These are phyloP conservation scores for Russula dissimulans DNA, from an alignment of 768 basidiomycete species.

Conservation along the genomic window DNA sequence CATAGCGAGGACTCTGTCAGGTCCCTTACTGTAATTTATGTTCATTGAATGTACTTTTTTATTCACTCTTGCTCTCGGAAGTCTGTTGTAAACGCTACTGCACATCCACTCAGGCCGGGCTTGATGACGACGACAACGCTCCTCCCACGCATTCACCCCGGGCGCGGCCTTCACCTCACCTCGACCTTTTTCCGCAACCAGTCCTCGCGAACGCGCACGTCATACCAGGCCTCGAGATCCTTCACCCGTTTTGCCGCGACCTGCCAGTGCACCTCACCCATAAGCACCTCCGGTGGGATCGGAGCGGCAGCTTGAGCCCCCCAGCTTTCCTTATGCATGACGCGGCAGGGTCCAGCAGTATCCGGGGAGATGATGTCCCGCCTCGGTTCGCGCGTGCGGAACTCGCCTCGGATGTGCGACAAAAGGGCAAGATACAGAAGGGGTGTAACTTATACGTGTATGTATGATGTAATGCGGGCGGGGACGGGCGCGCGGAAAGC, in stretches of 20 bases:
- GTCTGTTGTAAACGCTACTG: no score
- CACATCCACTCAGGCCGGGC: no score
- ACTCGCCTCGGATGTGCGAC: constrained; percentile 22
- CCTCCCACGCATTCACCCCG: no score
- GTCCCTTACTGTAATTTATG: no score
- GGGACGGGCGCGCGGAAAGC: constrained; percentile 80
- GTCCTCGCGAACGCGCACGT: constrained; percentile 56
- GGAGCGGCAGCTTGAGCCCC: constrained; percentile 59
- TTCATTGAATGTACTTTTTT: no score
- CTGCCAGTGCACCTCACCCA: constrained; percentile 59
- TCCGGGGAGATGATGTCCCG: background rate
- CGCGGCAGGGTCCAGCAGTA: constrained; percentile 78
- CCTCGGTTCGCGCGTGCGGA: background rate
- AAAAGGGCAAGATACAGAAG: constrained; percentile 88
- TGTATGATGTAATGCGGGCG: constrained; percentile 91
- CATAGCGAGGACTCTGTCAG: no score
- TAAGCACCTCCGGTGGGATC: constrained; percentile 59
- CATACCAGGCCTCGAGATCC: constrained; percentile 58
- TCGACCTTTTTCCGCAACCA: constrained; percentile 62
- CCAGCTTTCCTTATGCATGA: constrained; percentile 78
- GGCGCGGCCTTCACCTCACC: no score
- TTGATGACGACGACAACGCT: no score
- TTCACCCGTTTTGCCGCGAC: constrained; percentile 63
- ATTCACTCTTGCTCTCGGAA: no score
- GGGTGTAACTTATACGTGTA: constrained; percentile 54